Percentiles rank a stretch among this genome's conserved stretches.
These are phyloP conservation scores for Esteya vermicola DNA, from an alignment of 2,329 filamentous ascomycete species.

Conservation along the genomic window DNA sequence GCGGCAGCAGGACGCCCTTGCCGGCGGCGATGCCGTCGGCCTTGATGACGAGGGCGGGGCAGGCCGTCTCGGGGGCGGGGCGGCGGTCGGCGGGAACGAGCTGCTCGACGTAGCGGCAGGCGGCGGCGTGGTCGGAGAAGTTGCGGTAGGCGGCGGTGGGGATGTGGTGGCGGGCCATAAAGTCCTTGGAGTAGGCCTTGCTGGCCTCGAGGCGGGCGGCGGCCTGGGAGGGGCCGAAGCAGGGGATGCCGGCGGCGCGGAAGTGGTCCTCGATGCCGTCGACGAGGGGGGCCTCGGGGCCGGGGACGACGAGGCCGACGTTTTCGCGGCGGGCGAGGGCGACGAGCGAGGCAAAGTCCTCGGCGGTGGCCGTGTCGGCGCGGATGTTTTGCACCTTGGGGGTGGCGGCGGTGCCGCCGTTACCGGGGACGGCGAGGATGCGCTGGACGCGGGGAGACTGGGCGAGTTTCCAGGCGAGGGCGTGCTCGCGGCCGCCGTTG, in stretches of 20 bases:
- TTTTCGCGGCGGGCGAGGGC: constrained; percentile 57
- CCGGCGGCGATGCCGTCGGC: constrained; percentile 83
- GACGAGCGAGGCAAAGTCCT: constrained; percentile 68
- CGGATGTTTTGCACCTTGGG: constrained; percentile 59
- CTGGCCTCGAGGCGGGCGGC: constrained; percentile 89
- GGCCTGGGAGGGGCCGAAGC: constrained; percentile 73
- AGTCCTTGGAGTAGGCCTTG: constrained; percentile 96
- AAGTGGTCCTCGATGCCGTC: constrained; percentile 82
- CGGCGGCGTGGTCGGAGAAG: constrained; percentile 64
- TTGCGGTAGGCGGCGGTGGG: constrained; percentile 86
- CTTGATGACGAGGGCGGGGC: constrained; percentile 74
- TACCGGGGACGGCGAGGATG: constrained; percentile 62
- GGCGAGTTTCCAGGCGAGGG: constrained; percentile 83
- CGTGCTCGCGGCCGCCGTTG: constrained; percentile 89
- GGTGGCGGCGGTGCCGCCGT: constrained; percentile 67
- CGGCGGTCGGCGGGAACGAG: constrained; percentile 6
- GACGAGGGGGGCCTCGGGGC: constrained; percentile 87
- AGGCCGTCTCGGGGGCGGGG: constrained; percentile 30
- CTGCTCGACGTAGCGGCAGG: constrained; percentile 52
- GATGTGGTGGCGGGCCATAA: constrained; percentile 84
- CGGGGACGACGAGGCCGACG: constrained; percentile 75
- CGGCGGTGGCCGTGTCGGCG: constrained; percentile 43
- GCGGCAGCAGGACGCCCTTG: constrained; percentile 87
- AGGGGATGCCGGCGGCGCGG: constrained; percentile 54
- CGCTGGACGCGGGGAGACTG: constrained; percentile 66